Evolutionary conservation across 495 filamentous ascomycete species (phyloP).

Genomic region (Neurospora sp.): DNA sequence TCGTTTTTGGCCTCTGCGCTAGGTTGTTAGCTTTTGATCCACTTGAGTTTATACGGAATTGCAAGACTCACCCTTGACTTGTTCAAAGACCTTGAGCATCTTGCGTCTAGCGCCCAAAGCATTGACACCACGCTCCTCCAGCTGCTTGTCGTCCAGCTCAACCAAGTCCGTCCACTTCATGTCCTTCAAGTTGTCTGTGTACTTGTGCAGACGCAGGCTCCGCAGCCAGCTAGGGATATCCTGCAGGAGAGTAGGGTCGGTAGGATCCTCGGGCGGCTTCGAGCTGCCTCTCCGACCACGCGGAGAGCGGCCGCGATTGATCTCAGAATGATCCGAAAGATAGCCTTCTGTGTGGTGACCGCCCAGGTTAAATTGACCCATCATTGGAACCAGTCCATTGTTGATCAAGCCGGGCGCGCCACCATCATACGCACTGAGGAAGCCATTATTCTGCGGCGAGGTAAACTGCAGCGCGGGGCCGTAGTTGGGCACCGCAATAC

Average conservation of each 20-base stretch:
- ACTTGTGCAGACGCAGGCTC: conserved; percentile 93
- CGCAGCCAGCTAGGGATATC: conserved; percentile 95
- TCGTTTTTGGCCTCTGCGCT: conserved; percentile 19
- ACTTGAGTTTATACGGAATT: not conserved
- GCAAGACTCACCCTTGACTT: conserved; percentile 59
- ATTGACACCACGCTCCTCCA: conserved; percentile 91
- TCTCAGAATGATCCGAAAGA: conserved; percentile 87
- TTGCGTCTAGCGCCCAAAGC: conserved; percentile 91
- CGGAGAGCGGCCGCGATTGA: conserved; percentile 81
- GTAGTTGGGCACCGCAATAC: conserved; percentile 67
- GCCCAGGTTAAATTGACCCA: conserved; percentile 59
- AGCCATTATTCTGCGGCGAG: conserved; percentile 91
- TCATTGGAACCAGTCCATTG: conserved; percentile 61
- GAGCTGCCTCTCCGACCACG: conserved; percentile 88
- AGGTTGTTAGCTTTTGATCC: conserved; percentile 4
- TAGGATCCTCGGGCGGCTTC: conserved; percentile 96
- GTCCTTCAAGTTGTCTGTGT: conserved; percentile 96
- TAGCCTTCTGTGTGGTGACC: conserved; percentile 65
- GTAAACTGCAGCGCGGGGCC: conserved; percentile 65
- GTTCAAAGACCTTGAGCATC: conserved; percentile 98
- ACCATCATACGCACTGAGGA: conserved; percentile 79
- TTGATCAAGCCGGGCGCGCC: conserved; percentile 55
- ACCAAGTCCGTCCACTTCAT: conserved; percentile 93
- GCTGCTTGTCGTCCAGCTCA: conserved; percentile 82
- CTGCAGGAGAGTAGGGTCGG: conserved; percentile 79